phyloP scores from a whole-genome alignment of 257 asterid genomes.

The Przewalskia tangutica region DNA sequence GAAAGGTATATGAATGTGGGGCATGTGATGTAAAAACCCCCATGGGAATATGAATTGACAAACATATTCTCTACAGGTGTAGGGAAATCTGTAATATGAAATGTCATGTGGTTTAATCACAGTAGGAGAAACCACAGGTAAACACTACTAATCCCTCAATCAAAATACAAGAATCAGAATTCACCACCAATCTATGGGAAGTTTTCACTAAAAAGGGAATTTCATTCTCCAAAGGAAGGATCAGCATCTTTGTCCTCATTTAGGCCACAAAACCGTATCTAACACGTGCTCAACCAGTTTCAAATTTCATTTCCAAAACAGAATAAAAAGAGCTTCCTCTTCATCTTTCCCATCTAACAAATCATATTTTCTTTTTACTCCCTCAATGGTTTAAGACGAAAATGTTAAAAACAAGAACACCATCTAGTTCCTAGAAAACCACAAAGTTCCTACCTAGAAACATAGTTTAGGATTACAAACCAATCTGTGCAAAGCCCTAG shows the following conservation, averaged over 20 bases:
- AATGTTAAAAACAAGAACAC: neutral
- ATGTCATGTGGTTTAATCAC: neutral
- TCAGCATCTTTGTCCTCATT: neutral
- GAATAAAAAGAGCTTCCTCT: neutral
- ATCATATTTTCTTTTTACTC: neutral
- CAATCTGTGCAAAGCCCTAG: slow-evolving; percentile 1
- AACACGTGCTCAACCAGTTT: neutral
- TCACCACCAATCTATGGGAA: neutral
- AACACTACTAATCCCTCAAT: neutral
- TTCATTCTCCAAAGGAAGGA: neutral
- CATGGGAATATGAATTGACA: neutral
- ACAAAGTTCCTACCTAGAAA: neutral
- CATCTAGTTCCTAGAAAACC: neutral
- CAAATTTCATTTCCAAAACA: neutral
- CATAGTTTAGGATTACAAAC: neutral
- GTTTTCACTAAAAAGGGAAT: neutral
- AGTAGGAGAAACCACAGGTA: neutral
- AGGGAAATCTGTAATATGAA: neutral
- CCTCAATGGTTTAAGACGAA: neutral
- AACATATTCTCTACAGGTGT: neutral
- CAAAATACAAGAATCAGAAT: neutral
- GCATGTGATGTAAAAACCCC: neutral
- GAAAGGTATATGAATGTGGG: neutral
- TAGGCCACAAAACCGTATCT: neutral
- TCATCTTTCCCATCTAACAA: neutral